Evolutionary conservation across 139 green algal species (phyloP), one percentile per base, ranked within the genome.

Genomic region (Haematococcus sp.): DNA sequence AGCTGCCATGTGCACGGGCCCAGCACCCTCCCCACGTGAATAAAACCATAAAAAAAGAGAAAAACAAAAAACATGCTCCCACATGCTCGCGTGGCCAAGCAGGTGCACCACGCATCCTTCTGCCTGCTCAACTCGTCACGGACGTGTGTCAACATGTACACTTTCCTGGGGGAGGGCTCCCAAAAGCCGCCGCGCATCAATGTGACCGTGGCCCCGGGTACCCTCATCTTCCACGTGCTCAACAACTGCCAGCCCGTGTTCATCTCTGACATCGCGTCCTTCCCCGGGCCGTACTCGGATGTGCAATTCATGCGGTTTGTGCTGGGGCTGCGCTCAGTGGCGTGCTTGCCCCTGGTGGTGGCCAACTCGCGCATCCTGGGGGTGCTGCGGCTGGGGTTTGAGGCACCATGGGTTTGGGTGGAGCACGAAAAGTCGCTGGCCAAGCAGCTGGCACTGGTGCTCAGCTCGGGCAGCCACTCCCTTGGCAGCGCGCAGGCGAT

Each of bases 61-160:
- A n/a, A n/a, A n/a, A n/a, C n/a, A n/a, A n/a, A n/a, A n/a, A n/a
- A n/a, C n/a, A n/a, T n/a, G n/a, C n/a, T n/a, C n/a, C n/a, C n/a
- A n/a, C n/a, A n/a, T n/a, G n/a, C n/a, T n/a, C n/a, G n/a, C n/a
- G n/a, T 49, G 40, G 40, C 40, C 40, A 49, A n/a, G n/a, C 77
- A 31, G 77, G 71, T 84, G 35, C 68, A 74, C 28, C 78, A 84
- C 40, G 73, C 78, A 2, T 79, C 70, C 20, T 84, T 84, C 68
- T 84, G 78, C 68, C 73, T 84, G 30, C 60, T 84, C 59, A 80
- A 79, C 61, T 70, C n/a, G 25, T 65, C 59, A 0, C 68, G 73
- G 20, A 72, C 76, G n/a, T 80, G 65, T 32, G 73, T 79, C 68
- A 84, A 84, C 73, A 84, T 84, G 73, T 84, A 80, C 73, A 84